Conservation (phyloP, 2,329 filamentous ascomycete species). For the Cercospora janseana region DNA sequence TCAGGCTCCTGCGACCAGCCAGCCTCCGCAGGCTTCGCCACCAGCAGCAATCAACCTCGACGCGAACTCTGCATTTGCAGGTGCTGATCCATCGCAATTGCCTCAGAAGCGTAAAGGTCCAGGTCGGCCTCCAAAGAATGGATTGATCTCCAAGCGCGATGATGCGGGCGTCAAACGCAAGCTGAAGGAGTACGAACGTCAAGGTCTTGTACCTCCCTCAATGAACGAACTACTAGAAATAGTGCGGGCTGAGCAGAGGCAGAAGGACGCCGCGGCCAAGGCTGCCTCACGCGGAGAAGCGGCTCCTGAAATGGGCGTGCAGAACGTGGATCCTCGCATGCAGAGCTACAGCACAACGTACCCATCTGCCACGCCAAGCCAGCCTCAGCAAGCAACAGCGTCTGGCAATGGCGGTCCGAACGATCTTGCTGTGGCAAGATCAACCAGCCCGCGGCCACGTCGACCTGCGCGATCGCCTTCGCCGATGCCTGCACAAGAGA, state of each 20-base stretch:
- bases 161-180: conserved; percentile 37
- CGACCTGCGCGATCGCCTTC: conserved; percentile 50
- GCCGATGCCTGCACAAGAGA: conserved; percentile 61
- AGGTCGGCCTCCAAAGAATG: conserved; percentile 78
- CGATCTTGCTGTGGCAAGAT: conserved; percentile 9
- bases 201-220: conserved; percentile 32
- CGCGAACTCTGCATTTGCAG: conserved; percentile 35
- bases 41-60: conserved; percentile 27
- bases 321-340: conserved; percentile 13
- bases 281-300: conserved; percentile 26
- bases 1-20: conserved; percentile 4
- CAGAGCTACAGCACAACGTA: conserved; percentile 10
- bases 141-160: conserved; percentile 77
- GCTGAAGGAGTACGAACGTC: conserved; percentile 39
- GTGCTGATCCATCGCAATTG: conserved; percentile 37
- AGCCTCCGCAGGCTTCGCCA: conserved; percentile 17
- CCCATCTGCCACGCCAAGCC: conserved; percentile 5
- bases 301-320: conserved; percentile 30
- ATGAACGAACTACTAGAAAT: conserved; percentile 35
- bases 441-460: conserved; percentile 15
- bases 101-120: conserved; percentile 69
- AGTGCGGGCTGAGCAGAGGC: conserved; percentile 40
- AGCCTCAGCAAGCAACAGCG: conserved; percentile 2
- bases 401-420: conserved; percentile 14
- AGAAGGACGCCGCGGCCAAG: conserved; percentile 35